A percentile compares a stretch with the other conserved stretches of the same genome.
Conservation (phyloP, 176 grass and related monocot species). For the Oryza meyeriana region DNA sequence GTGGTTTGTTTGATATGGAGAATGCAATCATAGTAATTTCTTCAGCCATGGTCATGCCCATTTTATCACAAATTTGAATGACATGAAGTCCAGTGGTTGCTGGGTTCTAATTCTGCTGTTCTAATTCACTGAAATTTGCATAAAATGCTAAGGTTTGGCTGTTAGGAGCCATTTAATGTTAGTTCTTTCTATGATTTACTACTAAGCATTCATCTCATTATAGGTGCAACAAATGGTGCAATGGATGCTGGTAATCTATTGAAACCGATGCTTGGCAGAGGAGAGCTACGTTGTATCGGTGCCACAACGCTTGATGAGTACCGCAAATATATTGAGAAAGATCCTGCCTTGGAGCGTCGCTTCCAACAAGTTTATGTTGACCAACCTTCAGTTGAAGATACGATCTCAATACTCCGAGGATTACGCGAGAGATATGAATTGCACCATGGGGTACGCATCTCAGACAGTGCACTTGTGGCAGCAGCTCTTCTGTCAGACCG, state of each 20-base stretch:
- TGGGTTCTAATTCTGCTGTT: neutral
- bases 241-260: slow-evolving; percentile 99
- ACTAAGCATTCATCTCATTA: slow-evolving; percentile 18
- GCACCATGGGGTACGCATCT: slow-evolving; percentile 96
- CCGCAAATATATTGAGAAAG: slow-evolving; percentile 99
- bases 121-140: neutral
- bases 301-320: slow-evolving; percentile 98
- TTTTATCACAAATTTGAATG: neutral
- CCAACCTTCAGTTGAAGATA: slow-evolving; percentile 93
- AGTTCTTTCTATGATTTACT: neutral
- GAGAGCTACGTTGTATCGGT: slow-evolving; percentile 92
- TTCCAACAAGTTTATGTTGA: slow-evolving; percentile 99
- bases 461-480: slow-evolving; percentile 88
- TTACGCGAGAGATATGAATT: slow-evolving; percentile 93
- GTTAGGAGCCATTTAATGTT: neutral
- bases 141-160: neutral
- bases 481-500: slow-evolving; percentile 89
- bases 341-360: slow-evolving; percentile 91
- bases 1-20: neutral
- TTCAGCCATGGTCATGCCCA: neutral
- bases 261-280: slow-evolving; percentile 98
- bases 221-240: slow-evolving; percentile 95
- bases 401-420: slow-evolving; percentile 92
- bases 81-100: neutral
- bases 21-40: neutral